Evolutionary conservation across 2,329 filamentous ascomycete species (phyloP).

Genomic region (Aureobasidium subglaciale): DNA sequence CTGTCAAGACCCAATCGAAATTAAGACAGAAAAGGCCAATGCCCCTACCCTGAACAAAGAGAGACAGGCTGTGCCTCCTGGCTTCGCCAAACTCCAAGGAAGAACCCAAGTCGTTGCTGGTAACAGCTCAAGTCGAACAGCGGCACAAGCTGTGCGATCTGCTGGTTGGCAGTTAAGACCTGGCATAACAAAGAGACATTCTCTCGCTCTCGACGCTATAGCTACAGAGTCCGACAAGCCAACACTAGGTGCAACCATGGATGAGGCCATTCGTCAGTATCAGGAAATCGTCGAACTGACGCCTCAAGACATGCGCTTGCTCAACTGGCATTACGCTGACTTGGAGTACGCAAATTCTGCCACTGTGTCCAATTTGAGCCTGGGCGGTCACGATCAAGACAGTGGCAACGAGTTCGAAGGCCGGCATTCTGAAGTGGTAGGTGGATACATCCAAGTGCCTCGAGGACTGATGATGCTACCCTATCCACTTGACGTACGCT

Average conservation of each 20-base stretch:
- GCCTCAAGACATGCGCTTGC: conserved; percentile 76
- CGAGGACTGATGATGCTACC: conserved; percentile 76
- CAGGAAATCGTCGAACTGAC: conserved; percentile 73
- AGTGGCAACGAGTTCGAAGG: conserved; percentile 97
- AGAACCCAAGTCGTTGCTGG: conserved; percentile 65
- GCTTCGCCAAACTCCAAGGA: conserved; percentile 58
- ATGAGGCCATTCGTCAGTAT: conserved; percentile 86
- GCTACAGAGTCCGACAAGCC: conserved; percentile 56
- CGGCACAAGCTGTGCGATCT: conserved; percentile 65
- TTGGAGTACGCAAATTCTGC: conserved; percentile 95
- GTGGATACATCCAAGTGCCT: conserved; percentile 91
- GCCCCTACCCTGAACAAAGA: conserved; percentile 3
- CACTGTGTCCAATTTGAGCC: conserved; percentile 77
- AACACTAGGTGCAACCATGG: conserved; percentile 83
- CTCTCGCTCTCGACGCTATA: conserved; percentile 63
- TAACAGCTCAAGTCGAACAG: conserved; percentile 61
- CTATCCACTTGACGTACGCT: conserved; percentile 66
- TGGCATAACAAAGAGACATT: conserved; percentile 53
- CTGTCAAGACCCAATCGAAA: conserved; percentile 61
- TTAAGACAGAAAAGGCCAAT: conserved; percentile 20
- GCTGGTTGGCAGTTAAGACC: conserved; percentile 77
- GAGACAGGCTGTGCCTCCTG: conserved; percentile 32
- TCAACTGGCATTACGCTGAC: conserved; percentile 98
- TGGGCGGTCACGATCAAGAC: conserved; percentile 93
- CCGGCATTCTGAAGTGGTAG: conserved; percentile 84